Conservation (phyloP, 495 filamentous ascomycete genomes). For the Lophium mytilinum region DNA sequence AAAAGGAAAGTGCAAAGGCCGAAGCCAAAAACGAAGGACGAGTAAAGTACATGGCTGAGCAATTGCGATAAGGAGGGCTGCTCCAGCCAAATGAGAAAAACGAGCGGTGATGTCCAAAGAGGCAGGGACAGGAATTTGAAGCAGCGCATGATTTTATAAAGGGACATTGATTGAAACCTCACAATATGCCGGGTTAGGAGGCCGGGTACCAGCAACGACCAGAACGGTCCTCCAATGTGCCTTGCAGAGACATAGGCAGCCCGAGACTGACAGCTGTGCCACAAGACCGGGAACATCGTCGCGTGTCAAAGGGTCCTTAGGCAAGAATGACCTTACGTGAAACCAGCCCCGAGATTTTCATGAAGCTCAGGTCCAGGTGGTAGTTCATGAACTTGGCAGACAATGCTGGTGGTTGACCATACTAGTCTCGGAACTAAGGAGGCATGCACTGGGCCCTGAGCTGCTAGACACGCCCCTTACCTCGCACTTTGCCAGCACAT, state of each 20-base stretch:
- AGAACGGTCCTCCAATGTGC: conserved; percentile 8
- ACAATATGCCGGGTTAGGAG: too few relatives aligned
- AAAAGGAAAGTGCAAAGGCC: conserved; percentile 15
- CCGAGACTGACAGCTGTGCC: conserved; percentile 5
- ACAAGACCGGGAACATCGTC: neutral
- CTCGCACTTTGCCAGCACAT: neutral
- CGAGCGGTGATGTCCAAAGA: neutral
- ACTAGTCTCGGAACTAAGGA: neutral
- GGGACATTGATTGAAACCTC: neutral
- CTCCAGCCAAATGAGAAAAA: conserved; percentile 11
- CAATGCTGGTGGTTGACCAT: conserved; percentile 4
- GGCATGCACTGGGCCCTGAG: neutral
- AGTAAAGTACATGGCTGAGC: conserved; percentile 19
- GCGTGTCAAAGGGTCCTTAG: neutral
- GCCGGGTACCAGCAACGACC: too few relatives aligned
- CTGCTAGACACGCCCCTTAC: neutral
- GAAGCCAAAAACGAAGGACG: conserved; percentile 10
- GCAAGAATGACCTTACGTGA: conserved; percentile 13
- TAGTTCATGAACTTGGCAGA: neutral
- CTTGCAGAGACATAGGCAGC: conserved; percentile 19
- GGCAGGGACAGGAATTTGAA: neutral
- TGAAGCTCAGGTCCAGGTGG: neutral
- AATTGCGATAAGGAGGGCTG: conserved; percentile 15
- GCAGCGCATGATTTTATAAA: conserved; percentile 15
- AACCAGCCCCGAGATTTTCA: conserved; percentile 8